Evolutionary conservation across 1,284 basidiomycete genomes (phyloP).

Genomic region (Ganoderma lucidum): DNA sequence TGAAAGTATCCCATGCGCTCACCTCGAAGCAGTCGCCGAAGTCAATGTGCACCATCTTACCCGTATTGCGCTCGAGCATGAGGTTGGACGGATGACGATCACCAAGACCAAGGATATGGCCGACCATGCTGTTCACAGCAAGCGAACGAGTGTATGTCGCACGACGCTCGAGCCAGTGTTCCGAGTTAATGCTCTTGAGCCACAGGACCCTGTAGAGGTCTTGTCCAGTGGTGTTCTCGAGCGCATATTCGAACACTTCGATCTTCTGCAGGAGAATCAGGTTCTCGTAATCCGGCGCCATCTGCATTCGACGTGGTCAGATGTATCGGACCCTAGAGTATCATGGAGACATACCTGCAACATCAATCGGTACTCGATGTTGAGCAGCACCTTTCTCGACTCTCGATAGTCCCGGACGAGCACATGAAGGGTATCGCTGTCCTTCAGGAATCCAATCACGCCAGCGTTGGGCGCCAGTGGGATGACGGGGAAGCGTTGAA

Average conservation of each 20-base stretch:
- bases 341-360: slow-evolving; percentile 68
- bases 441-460: slow-evolving; percentile 94
- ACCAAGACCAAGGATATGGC: slow-evolving; percentile 97
- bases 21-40: slow-evolving; percentile 94
- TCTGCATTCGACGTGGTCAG: slow-evolving; percentile 57
- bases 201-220: slow-evolving; percentile 98
- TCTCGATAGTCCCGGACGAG: slow-evolving; percentile 97
- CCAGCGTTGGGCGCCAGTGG: slow-evolving; percentile 97
- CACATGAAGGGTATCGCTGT: slow-evolving; percentile 98
- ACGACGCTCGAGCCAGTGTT: slow-evolving; percentile 97
- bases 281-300: slow-evolving; percentile 99
- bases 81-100: slow-evolving; percentile 98
- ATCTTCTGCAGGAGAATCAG: slow-evolving; percentile 97
- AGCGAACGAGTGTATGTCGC: slow-evolving; percentile 97
- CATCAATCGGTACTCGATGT: slow-evolving; percentile 99
- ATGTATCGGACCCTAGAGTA: background rate
- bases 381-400: slow-evolving; percentile 94
- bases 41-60: slow-evolving; percentile 94
- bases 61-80: slow-evolving; percentile 91
- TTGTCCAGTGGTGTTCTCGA: slow-evolving; percentile 99
- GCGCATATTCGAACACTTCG: slow-evolving; percentile 98
- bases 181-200: slow-evolving; percentile 95
- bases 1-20: background rate
- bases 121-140: slow-evolving; percentile 96
- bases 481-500: slow-evolving; percentile 94